A percentile compares a stretch with the other conserved stretches of the same genome.
phyloP scores from a whole-genome alignment of 805 yeast species.

The Metschnikowia anglica region DNA sequence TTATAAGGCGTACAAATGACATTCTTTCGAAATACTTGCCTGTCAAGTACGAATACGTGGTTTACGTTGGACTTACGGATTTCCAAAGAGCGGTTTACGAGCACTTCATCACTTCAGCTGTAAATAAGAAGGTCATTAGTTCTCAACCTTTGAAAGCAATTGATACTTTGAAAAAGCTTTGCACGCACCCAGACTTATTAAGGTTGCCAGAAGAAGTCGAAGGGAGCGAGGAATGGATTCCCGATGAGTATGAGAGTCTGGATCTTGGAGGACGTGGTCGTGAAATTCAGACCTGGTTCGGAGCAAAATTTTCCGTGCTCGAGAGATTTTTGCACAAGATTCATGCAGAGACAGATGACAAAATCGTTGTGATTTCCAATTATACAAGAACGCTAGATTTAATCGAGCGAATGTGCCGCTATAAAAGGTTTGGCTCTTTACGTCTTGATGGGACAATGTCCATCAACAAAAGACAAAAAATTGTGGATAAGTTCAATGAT shows the following conservation, averaged over 20 bases:
- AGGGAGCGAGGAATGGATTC: constrained; percentile 63
- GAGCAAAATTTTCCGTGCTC: constrained; percentile 83
- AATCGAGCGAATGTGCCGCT: constrained; percentile 82
- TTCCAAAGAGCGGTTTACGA: constrained; percentile 71
- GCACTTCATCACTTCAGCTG: constrained; percentile 77
- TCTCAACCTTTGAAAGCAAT: constrained; percentile 89
- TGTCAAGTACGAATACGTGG: constrained; percentile 93
- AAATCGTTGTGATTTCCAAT: constrained; percentile 90
- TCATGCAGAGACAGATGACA: constrained; percentile 80
- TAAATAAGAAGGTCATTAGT: constrained; percentile 60
- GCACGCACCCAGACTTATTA: constrained; percentile 90
- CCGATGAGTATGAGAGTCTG: constrained; percentile 60
- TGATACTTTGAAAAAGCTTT: constrained; percentile 81
- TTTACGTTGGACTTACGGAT: constrained; percentile 82
- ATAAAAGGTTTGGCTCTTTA: constrained; percentile 68
- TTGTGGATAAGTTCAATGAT: constrained; percentile 88
- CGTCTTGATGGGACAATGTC: constrained; percentile 92
- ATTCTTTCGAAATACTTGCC: constrained; percentile 91
- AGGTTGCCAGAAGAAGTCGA: constrained; percentile 74
- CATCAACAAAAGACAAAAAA: constrained; percentile 86
- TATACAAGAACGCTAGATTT: constrained; percentile 93
- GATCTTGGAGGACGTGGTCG: constrained; percentile 57
- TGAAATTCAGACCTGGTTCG: constrained; percentile 74
- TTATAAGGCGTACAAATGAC: constrained; percentile 93
- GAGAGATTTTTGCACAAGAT: constrained; percentile 82